These are phyloP conservation scores for Thielaviopsis euricoi DNA, from an alignment of 2,329 filamentous ascomycete genomes.

Conservation along the genomic window DNA sequence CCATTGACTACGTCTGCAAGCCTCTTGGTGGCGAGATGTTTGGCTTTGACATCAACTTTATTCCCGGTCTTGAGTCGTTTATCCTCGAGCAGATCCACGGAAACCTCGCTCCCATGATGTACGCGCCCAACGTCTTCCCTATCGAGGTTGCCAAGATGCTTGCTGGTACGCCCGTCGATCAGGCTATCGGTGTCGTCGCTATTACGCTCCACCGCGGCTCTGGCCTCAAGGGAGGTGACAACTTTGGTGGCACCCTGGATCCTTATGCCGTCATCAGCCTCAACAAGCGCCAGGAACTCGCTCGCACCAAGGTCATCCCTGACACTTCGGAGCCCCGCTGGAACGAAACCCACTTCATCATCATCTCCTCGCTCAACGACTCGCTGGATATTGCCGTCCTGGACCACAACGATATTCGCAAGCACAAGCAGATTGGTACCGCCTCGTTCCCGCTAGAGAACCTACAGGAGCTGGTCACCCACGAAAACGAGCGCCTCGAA, in stretches of 20 bases:
- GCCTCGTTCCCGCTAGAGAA: slow-evolving; percentile 75
- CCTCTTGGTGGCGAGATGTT: slow-evolving; percentile 88
- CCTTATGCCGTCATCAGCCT: slow-evolving; percentile 77
- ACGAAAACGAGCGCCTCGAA: slow-evolving; percentile 75
- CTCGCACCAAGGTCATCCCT: slow-evolving; percentile 72
- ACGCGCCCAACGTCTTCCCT: slow-evolving; percentile 90
- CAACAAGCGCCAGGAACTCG: slow-evolving; percentile 66
- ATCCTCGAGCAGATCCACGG: slow-evolving; percentile 94
- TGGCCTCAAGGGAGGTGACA: slow-evolving; percentile 87
- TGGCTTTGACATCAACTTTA: slow-evolving; percentile 98
- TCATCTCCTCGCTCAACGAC: slow-evolving; percentile 82
- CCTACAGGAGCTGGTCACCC: slow-evolving; percentile 57
- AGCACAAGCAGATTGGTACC: slow-evolving; percentile 79
- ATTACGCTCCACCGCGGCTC: slow-evolving; percentile 82
- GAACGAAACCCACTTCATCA: slow-evolving; percentile 94
- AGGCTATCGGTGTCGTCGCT: slow-evolving; percentile 86
- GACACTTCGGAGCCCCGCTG: slow-evolving; percentile 79
- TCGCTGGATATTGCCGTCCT: slow-evolving; percentile 69
- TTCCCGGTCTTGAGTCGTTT: slow-evolving; percentile 82
- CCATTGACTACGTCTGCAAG: slow-evolving; percentile 95
- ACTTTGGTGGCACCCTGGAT: slow-evolving; percentile 80
- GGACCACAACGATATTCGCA: slow-evolving; percentile 90
- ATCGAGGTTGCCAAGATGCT: slow-evolving; percentile 98
- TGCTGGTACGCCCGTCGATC: slow-evolving; percentile 81
- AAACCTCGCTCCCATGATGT: slow-evolving; percentile 94